Base-by-base conservation (phyloP, 768 basidiomycete species). In the Tylopilus subfusipes region DNA sequence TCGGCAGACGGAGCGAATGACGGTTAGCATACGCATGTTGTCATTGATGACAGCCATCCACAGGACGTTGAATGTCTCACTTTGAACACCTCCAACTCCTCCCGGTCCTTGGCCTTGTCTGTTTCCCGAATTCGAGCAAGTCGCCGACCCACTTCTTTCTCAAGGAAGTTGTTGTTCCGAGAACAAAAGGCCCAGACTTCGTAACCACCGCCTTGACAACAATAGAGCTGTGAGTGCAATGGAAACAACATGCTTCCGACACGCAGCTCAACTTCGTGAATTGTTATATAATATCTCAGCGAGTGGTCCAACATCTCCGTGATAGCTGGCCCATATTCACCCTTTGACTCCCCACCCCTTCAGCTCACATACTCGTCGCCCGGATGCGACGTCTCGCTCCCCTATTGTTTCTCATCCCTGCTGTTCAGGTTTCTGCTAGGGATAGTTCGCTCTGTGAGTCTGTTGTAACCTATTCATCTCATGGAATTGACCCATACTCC, bases 331-430 rank as follows among this genome's bases (percentile, higher is more conserved):
- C 54, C 63, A 63, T 65, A 57, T 60, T 56, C 57, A 51, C 44
- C 55, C 56, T 48, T 55, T 52, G 25, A 24, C 48, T 57, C 53
- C 42, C 46, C 29, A 46, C 50, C 55, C 48, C 25, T 61, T 60
- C 56, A 57, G 53, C 56, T 54, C 45, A 57, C 75, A 86, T 88
- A 85, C 72, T 80, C 64, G 82, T 88, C 86, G 87, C 86, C 88
- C 67, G 86, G 86, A 68, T 81, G 88, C 88, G 86, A 83, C 81
- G 73, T 62, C 57, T 75, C 57, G 40, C 74, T 61, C 62, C 76
- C 58, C 63, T 79, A 58, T 67, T 78, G 56, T 64, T 78, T 61
- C 56, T 78, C 40, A 48, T 59, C 39, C 79, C 66, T 69, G 70
- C 68, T 49, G 52, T 75, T 29, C 67, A 70, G 58, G 74, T 75